Evolutionary conservation across 1,139 yeast genomes (phyloP).

Genomic region (Geotrichum aggregatum): DNA sequence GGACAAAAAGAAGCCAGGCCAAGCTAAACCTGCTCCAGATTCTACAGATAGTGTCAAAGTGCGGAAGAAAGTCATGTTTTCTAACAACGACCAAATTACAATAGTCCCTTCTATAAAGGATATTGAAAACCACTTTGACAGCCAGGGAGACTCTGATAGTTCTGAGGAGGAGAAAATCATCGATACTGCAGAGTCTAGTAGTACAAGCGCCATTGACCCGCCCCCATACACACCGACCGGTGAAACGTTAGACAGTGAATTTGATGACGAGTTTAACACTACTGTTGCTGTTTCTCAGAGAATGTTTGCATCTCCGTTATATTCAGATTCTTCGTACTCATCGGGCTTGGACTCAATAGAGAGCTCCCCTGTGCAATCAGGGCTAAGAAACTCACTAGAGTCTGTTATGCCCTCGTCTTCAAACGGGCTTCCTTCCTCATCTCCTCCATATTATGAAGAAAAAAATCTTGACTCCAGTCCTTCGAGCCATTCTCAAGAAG

Average conservation of each 20-base stretch:
- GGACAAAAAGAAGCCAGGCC: background rate
- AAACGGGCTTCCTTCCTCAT: background rate
- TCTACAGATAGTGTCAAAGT: background rate
- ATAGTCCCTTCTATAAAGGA: constrained; percentile 19
- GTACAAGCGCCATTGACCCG: background rate
- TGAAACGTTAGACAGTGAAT: background rate
- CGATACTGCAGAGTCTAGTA: background rate
- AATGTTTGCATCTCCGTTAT: constrained; percentile 12
- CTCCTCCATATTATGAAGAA: background rate
- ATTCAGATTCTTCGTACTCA: constrained; percentile 17
- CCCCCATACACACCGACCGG: background rate
- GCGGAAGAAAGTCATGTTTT: constrained; percentile 22
- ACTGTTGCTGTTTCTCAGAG: constrained; percentile 12
- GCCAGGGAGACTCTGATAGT: constrained; percentile 5
- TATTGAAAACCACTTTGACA: constrained; percentile 2
- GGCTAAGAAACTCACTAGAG: background rate
- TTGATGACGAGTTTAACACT: constrained; percentile 13
- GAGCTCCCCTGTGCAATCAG: constrained; percentile 13
- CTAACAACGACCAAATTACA: constrained; percentile 19
- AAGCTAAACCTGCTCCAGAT: constrained; percentile 4
- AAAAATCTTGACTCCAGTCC: too few species aligned
- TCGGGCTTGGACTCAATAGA: constrained; percentile 16
- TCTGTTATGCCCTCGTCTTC: background rate
- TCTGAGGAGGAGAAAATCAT: constrained; percentile 3
- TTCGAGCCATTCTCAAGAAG: background rate